phyloP scores from a whole-genome alignment of 2,329 filamentous ascomycete genomes.

The Teratosphaeria gauchensis region DNA sequence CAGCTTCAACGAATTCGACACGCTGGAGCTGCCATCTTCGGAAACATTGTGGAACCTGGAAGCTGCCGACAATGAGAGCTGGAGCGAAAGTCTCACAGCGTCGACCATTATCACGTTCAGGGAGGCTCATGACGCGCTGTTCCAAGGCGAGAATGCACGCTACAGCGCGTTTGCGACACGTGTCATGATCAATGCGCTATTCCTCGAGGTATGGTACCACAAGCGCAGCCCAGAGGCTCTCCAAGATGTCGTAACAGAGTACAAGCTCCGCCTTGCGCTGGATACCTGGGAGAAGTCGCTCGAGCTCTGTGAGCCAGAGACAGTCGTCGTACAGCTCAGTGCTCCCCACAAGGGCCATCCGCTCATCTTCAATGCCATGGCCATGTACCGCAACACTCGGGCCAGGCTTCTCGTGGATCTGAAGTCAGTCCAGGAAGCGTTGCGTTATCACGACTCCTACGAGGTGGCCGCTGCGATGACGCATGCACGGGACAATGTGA shows the following conservation, averaged over 20 bases:
- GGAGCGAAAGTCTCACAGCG: conserved; percentile 66
- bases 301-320: conserved; percentile 85
- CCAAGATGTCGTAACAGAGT: conserved; percentile 95
- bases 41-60: conserved; percentile 91
- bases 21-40: conserved; percentile 81
- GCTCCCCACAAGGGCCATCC: conserved; percentile 94
- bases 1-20: conserved; percentile 96
- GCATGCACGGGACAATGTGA: conserved; percentile 82
- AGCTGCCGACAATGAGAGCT: conserved; percentile 65
- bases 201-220: conserved; percentile 97
- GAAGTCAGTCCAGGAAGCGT: conserved; percentile 89
- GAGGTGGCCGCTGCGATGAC: conserved; percentile 97
- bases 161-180: conserved; percentile 97
- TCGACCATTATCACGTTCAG: conserved; percentile 77
- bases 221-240: conserved; percentile 96
- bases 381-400: conserved; percentile 88
- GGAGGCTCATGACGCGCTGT: conserved; percentile 87
- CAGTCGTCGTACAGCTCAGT: conserved; percentile 76
- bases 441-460: conserved; percentile 93
- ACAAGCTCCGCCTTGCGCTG: conserved; percentile 87
- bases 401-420: conserved; percentile 89
- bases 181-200: conserved; percentile 97
- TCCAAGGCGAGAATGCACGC: conserved; percentile 79
- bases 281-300: conserved; percentile 99
- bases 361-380: conserved; percentile 95